Base-by-base conservation (phyloP, 192 early-diverging fungal genomes). In the Coemansia asiatica region DNA sequence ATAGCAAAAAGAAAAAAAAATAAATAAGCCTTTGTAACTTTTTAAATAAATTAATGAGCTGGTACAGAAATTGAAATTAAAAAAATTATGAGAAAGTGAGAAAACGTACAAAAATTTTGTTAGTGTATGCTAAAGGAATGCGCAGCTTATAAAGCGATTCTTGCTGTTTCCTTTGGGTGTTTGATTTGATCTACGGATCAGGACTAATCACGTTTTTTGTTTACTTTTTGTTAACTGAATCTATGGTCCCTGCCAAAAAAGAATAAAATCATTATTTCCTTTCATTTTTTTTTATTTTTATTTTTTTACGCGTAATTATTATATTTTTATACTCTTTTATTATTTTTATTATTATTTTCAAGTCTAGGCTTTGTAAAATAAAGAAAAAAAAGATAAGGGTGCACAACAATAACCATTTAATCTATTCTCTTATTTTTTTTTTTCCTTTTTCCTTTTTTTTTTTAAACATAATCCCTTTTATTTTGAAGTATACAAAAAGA, bases 241-340 rank as follows among this genome's bases (percentile, higher is more conserved):
- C n/a, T n/a, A n/a, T 57, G 47, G 35, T 48, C 27, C 29, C 0
- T 55, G 29, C 31, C 31, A 33, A 33, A 33, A 33, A 33, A 33
- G 8, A 33, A 3, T 6, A 6, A 33, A 36, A 56, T 48, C 22
- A 16, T 8, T 49, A 35, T 47, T n/a, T 35, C 35, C 25, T 53
- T 46, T 64, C 12, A 23, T 63, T 57, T 69, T 62, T 35, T 25
- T 27, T 23, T 55, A 44, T 59, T 23, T 63, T 57, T 63, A 19
- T 27, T 49, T 23, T 54, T 60, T 60, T 35, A 48, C 23, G 56
- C 62, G 57, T 40, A n/a, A 33, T 33, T 33, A 6, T 33, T 33
- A 33, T 36, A 60, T 31, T 38, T 58, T 50, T 23, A 8, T 22
- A 33, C 8, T 33, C 31, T 33, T 33, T 33, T 33, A 33, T 33